phyloP scores from a whole-genome alignment of 2,329 filamentous ascomycete genomes.

The Scedosporium aurantiacum region DNA sequence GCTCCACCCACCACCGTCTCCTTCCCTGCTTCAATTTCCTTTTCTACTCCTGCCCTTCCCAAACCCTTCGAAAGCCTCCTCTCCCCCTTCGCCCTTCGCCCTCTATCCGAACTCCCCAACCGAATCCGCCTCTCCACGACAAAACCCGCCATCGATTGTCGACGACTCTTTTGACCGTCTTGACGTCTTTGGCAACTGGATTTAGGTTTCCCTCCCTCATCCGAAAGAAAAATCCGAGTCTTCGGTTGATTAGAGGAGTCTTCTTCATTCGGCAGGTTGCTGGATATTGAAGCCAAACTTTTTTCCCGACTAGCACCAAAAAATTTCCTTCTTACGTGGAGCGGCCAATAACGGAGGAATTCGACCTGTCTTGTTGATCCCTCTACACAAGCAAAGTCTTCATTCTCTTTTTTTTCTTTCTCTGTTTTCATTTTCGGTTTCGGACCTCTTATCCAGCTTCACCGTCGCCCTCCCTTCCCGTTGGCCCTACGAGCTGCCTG shows the following conservation, averaged over 20 bases:
- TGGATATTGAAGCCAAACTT: not conserved
- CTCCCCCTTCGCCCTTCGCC: not conserved
- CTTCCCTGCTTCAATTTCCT: constrained; percentile 6
- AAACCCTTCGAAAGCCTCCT: not conserved
- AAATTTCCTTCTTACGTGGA: not conserved
- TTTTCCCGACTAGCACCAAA: not conserved
- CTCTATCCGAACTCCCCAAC: constrained; percentile 2
- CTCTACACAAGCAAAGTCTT: not conserved
- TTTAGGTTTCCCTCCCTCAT: constrained; percentile 6
- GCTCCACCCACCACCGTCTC: not conserved
- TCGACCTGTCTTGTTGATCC: not conserved
- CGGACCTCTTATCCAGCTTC: not conserved
- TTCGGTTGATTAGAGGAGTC: not conserved
- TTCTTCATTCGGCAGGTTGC: not conserved
- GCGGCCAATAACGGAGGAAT: not conserved
- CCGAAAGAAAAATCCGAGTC: not conserved
- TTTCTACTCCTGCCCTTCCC: constrained; percentile 21
- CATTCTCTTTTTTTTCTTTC: not conserved
- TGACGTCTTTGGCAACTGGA: constrained; percentile 7
- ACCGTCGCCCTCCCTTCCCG: not conserved
- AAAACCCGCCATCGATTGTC: constrained; percentile 6
- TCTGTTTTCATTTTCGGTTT: not conserved
- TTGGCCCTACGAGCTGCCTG: not conserved
- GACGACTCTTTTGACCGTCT: constrained; percentile 3
- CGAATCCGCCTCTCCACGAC: constrained; percentile 7